Evolutionary conservation across 108 stramenopile genomes (phyloP).

Genomic region (Cyclotella choctawhatcheeana): DNA sequence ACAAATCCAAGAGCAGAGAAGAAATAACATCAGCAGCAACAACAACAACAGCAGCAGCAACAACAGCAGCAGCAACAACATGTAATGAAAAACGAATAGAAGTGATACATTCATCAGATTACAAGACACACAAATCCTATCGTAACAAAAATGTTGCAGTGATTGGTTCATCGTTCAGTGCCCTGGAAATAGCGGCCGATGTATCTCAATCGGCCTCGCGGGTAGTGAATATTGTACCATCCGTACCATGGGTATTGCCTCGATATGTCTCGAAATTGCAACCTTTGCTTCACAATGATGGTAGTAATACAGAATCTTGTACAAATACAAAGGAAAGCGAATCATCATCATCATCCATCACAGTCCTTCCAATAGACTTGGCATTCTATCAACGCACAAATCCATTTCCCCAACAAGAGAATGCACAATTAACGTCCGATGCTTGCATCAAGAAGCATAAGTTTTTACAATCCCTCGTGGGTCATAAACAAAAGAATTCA

Average conservation of each 20-base stretch:
- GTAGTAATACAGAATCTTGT: constrained; percentile 12
- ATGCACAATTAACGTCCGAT: constrained; percentile 40
- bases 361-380: constrained; percentile 63
- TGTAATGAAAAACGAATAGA: constrained; percentile 18
- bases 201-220: constrained; percentile 51
- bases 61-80: no score
- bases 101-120: constrained; percentile 62
- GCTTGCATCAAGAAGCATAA: constrained; percentile 40
- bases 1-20: no score
- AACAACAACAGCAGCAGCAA: no score
- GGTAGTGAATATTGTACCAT: constrained; percentile 57
- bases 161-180: constrained; percentile 67
- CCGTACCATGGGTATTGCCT: constrained; percentile 72
- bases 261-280: constrained; percentile 55
- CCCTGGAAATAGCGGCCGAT: constrained; percentile 73
- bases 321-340: not conserved
- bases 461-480: constrained; percentile 46
- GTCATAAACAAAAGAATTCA: constrained; percentile 49
- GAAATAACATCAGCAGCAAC: no score
- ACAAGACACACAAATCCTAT: constrained; percentile 36
- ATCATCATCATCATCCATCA: constrained; percentile 15
- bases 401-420: constrained; percentile 47
- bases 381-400: constrained; percentile 59
- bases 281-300: no score
- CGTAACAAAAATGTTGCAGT: constrained; percentile 58